Percentiles rank a stretch among this genome's conserved stretches.
Evolutionary conservation across 805 yeast species (phyloP).

Genomic region (Candida coleopterorum): DNA sequence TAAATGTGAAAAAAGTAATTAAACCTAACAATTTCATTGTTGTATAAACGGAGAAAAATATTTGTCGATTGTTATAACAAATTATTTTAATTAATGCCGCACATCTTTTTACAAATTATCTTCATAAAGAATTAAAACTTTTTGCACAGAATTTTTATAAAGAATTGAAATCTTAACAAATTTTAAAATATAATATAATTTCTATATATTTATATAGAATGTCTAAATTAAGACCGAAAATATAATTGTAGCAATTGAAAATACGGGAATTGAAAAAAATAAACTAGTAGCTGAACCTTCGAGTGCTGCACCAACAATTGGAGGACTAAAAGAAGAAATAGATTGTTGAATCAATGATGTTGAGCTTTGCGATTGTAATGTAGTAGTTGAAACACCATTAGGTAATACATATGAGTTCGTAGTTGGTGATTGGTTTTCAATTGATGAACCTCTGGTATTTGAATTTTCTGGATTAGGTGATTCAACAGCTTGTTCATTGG

Average conservation of each 20-base stretch:
- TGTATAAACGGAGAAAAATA: no score
- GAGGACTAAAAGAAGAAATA: not conserved
- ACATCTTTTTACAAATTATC: not conserved
- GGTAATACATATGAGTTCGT: not conserved
- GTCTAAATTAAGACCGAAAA: not conserved
- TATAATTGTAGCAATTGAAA: not conserved
- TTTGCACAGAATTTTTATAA: not conserved
- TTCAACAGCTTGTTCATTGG: no score
- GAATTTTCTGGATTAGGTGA: not conserved
- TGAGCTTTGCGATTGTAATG: not conserved
- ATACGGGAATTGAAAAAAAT: not conserved
- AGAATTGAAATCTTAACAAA: not conserved
- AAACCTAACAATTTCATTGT: conserved; percentile 12
- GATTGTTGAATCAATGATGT: not conserved
- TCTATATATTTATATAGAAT: not conserved
- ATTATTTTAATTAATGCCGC: not conserved
- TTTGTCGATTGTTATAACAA: not conserved
- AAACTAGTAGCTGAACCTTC: conserved; percentile 1
- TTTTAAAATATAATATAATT: not conserved
- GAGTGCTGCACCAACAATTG: not conserved
- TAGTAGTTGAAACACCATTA: not conserved
- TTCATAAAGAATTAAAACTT: not conserved
- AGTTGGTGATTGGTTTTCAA: not conserved
- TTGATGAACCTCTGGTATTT: not conserved
- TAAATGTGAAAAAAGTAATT: conserved; percentile 5